Evolutionary conservation across 768 basidiomycete genomes (phyloP).

Genomic region (Tremella fuciformis): DNA sequence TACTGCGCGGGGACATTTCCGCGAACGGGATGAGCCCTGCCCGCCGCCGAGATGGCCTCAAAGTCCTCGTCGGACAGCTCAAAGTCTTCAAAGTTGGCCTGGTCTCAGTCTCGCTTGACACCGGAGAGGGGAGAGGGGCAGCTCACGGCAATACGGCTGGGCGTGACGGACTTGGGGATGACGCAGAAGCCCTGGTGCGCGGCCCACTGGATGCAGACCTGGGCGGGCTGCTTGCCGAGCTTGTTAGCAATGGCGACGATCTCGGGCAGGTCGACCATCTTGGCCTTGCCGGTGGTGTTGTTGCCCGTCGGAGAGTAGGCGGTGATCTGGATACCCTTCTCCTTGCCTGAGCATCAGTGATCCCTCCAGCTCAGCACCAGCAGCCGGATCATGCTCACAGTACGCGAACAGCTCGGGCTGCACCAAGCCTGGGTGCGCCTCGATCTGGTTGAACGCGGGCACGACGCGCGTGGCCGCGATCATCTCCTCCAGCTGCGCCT

Average conservation of each 20-base stretch:
- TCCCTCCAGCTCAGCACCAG: slow-evolving; percentile 74
- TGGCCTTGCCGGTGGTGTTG: slow-evolving; percentile 56
- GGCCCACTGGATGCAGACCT: slow-evolving; percentile 81
- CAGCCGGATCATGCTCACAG: slow-evolving; percentile 62
- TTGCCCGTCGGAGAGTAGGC: slow-evolving; percentile 42
- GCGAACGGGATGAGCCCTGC: slow-evolving; percentile 57
- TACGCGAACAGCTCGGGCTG: slow-evolving; percentile 34
- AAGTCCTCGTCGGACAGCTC: slow-evolving; percentile 66
- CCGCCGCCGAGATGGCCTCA: slow-evolving; percentile 60
- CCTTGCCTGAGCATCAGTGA: slow-evolving; percentile 58
- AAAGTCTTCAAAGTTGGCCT: slow-evolving; percentile 74
- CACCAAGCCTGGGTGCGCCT: slow-evolving; percentile 64
- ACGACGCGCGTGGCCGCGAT: slow-evolving; percentile 69
- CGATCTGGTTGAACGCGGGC: slow-evolving; percentile 77
- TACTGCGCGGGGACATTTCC: slow-evolving; percentile 68
- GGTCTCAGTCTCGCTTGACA: not conserved
- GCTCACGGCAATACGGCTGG: slow-evolving; percentile 56
- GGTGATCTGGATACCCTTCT: slow-evolving; percentile 46
- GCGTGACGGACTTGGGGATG: slow-evolving; percentile 73
- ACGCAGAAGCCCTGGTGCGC: slow-evolving; percentile 71
- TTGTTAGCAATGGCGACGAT: slow-evolving; percentile 65
- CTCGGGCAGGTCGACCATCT: slow-evolving; percentile 65
- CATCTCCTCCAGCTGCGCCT: slow-evolving; percentile 57
- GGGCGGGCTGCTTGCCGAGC: slow-evolving; percentile 67
- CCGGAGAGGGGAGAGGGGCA: not conserved